Conservation (phyloP, 169 alveolate species). For the Cryptosporidium canis region DNA sequence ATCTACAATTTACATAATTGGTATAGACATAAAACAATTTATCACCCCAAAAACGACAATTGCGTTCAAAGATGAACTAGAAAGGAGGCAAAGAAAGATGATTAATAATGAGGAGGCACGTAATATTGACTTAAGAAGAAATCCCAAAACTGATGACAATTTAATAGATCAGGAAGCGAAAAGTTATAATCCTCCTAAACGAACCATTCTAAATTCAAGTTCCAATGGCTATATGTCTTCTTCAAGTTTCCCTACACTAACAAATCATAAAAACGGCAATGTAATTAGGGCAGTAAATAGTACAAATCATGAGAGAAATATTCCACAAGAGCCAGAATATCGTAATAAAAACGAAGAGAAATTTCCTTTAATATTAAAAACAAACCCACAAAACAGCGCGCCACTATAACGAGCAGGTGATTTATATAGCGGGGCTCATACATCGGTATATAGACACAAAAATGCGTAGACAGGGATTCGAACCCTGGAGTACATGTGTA, state of each 20-base stretch:
- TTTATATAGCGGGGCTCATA: too few relatives aligned
- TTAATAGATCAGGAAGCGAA: not conserved
- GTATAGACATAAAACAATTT: conserved; percentile 23
- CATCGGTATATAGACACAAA: too few relatives aligned
- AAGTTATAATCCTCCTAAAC: not conserved
- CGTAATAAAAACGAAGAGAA: not conserved
- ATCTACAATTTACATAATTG: not conserved
- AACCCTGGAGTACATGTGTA: conserved; percentile 75
- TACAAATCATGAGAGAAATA: not conserved
- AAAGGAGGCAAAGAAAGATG: not conserved
- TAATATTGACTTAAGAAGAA: not conserved
- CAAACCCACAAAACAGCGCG: too few relatives aligned
- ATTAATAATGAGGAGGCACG: not conserved
- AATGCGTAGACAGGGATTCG: conserved; percentile 75
- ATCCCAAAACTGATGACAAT: not conserved
- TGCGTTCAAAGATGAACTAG: not conserved
- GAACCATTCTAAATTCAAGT: not conserved
- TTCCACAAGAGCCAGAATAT: not conserved
- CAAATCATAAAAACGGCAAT: not conserved
- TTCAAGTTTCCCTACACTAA: not conserved
- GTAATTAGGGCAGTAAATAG: not conserved
- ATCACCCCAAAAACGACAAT: conserved; percentile 11
- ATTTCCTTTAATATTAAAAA: not conserved
- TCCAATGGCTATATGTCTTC: too few relatives aligned
- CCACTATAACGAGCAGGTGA: too few relatives aligned